Evolutionary conservation across 768 basidiomycete species (phyloP), one percentile per base, ranked within the genome.

Genomic region (Boletus sp.): DNA sequence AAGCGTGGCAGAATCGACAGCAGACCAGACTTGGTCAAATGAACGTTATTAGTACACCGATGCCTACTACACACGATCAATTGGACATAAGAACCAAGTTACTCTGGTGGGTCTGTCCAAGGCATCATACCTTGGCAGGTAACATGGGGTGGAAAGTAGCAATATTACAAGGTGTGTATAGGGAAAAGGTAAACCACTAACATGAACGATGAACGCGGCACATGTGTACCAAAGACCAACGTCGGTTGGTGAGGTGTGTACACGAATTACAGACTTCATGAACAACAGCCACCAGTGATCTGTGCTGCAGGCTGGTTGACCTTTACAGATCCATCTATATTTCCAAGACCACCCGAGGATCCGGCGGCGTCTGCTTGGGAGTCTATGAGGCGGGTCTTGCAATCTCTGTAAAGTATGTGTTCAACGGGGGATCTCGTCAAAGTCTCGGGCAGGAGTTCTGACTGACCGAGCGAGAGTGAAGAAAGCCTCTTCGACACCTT

Each of bases 401-500:
- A 98, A 70, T 97, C 96, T 69, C 96, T 95, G 68, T 35, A 39
- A 59, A 47, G 23, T 35, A 19, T 27, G 38, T 37, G 21, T 53
- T 55, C 17, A 42, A 11, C 27, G 32, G 17, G 21, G 42, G 14
- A 33, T 23, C 42, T 25, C 25, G 10, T 7, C 48, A 34, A 23
- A 23, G 9, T 17, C 17, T 42, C 29, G 47, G 4, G 41, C 30
- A 30, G 33, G 25, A 27, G n/a, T 34, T 25, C 40, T 47, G 44
- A 77, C 85, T 59, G 57, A 96, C 95, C 94, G 85, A 30, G 97
- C 94, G 53, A 98, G 82, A 5, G 90, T 90, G 74, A 98, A 97
- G 82, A 99, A 99, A 13, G 96, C 96, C 63, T 98, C 93, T 75
- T 99, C 97, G 34, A 99, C 97, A 55, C 93, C 93, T 48, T 96